These are phyloP conservation scores for Dryas octopetala DNA, from an alignment of 306 rosid genomes.

Conservation along the genomic window DNA sequence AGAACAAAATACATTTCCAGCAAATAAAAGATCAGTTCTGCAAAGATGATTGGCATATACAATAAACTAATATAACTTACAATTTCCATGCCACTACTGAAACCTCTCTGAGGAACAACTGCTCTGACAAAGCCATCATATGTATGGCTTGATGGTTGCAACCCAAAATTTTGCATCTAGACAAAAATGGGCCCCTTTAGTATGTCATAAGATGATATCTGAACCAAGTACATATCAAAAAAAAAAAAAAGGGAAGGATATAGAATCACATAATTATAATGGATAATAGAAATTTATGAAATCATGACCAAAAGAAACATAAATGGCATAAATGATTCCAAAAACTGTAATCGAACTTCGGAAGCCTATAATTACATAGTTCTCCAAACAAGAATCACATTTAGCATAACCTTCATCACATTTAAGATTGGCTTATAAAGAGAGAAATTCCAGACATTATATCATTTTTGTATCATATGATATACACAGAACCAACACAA, in stretches of 20 bases:
- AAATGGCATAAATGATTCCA: background rate
- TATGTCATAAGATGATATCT: conserved; percentile 36
- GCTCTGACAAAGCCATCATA: conserved; percentile 67
- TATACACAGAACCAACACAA: conserved; percentile 21
- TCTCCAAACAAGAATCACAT: too few relatives aligned
- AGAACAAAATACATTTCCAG: background rate
- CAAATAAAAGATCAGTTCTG: background rate
- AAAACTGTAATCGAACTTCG: conserved; percentile 46
- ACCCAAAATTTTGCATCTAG: conserved; percentile 79
- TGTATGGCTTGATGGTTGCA: conserved; percentile 60
- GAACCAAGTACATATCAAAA: conserved; percentile 9
- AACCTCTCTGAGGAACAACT: conserved; percentile 47
- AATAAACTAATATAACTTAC: conserved; percentile 45
- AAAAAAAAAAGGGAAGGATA: conserved; percentile 30
- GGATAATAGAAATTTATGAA: background rate
- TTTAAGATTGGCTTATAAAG: background rate
- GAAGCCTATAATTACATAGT: too few relatives aligned
- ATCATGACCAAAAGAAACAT: conserved; percentile 5
- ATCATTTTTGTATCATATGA: background rate
- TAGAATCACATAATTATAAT: background rate
- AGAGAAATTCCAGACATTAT: background rate
- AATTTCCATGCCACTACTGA: conserved; percentile 50
- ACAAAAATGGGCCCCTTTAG: conserved; percentile 36
- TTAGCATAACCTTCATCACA: background rate
- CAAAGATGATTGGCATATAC: background rate